Percentiles rank a stretch among this genome's conserved stretches.
Conservation (phyloP, 2,329 filamentous ascomycete genomes). For the Cordyceps javanica region DNA sequence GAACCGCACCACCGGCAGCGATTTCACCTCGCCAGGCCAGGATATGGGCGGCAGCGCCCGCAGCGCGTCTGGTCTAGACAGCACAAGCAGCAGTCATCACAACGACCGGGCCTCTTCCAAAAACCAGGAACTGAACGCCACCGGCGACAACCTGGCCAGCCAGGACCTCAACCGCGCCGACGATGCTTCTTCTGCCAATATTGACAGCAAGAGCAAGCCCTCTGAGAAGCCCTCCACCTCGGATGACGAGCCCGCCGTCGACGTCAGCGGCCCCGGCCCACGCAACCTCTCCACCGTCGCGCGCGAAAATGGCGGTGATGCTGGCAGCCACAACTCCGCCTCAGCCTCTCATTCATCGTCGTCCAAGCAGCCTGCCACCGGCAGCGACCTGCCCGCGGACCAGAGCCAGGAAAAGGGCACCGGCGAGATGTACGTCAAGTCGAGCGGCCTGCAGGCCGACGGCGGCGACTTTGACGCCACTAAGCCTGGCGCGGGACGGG, state of each 20-base stretch:
- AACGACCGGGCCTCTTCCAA: neutral
- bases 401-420: constrained; percentile 36
- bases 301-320: constrained; percentile 26
- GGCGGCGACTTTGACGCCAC: constrained; percentile 62
- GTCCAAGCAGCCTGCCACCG: constrained; percentile 16
- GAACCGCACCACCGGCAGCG: constrained; percentile 5
- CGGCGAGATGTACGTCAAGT: constrained; percentile 52
- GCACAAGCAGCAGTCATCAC: neutral
- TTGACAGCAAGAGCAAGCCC: constrained; percentile 1
- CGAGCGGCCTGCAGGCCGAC: constrained; percentile 53
- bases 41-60: constrained; percentile 1
- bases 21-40: constrained; percentile 1
- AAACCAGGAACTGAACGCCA: neutral
- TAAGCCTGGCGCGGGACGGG: constrained; percentile 56
- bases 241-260: constrained; percentile 25
- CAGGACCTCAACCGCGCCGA: neutral
- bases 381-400: constrained; percentile 21
- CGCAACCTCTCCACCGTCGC: constrained; percentile 35
- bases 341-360: neutral
- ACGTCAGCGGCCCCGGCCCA: constrained; percentile 37
- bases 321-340: constrained; percentile 18
- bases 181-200: neutral
- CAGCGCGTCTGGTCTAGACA: neutral
- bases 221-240: constrained; percentile 20
- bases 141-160: neutral